Percentiles rank a stretch among this genome's conserved stretches.
phyloP scores from a whole-genome alignment of 2,329 filamentous ascomycete species.

The Arthrobotrys pseudoclavata region DNA sequence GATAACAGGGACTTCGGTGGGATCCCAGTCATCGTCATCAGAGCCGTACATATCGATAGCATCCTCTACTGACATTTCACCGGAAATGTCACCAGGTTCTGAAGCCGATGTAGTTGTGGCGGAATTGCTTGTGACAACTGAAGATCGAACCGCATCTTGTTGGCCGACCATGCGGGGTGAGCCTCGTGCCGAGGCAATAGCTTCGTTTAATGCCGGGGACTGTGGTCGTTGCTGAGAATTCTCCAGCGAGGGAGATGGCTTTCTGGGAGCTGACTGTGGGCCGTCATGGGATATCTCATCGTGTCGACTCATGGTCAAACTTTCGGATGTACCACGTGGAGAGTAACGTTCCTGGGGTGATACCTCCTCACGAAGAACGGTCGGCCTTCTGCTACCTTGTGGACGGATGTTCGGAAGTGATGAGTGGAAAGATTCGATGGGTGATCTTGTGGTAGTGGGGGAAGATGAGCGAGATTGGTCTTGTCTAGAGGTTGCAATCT shows the following conservation, averaged over 20 bases:
- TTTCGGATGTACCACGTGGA: constrained; percentile 53
- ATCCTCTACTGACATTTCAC: constrained; percentile 63
- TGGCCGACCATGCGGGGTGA: constrained; percentile 35
- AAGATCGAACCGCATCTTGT: constrained; percentile 41
- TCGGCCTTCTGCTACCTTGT: constrained; percentile 45
- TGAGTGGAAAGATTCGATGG: constrained; percentile 51
- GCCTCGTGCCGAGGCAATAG: constrained; percentile 32
- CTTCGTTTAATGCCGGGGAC: constrained; percentile 39
- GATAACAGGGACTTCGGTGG: constrained; percentile 61
- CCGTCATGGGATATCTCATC: constrained; percentile 36
- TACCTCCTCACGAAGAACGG: constrained; percentile 56
- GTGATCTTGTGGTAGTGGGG: constrained; percentile 55
- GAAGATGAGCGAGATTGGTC: constrained; percentile 55
- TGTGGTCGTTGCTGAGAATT: constrained; percentile 43
- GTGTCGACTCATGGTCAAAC: constrained; percentile 35
- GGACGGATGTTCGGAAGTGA: constrained; percentile 52
- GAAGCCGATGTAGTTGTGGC: constrained; percentile 55
- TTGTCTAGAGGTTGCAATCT: constrained; percentile 54
- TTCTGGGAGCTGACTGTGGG: constrained; percentile 32
- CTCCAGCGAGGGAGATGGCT: constrained; percentile 41
- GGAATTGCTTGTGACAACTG: constrained; percentile 53
- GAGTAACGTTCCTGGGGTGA: constrained; percentile 33
- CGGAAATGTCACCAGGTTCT: constrained; percentile 52
- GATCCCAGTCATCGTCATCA: constrained; percentile 63
- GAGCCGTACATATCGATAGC: constrained; percentile 64